These are phyloP conservation scores for Trametes hirsuta DNA, from an alignment of 1,284 basidiomycete species.

Conservation along the genomic window DNA sequence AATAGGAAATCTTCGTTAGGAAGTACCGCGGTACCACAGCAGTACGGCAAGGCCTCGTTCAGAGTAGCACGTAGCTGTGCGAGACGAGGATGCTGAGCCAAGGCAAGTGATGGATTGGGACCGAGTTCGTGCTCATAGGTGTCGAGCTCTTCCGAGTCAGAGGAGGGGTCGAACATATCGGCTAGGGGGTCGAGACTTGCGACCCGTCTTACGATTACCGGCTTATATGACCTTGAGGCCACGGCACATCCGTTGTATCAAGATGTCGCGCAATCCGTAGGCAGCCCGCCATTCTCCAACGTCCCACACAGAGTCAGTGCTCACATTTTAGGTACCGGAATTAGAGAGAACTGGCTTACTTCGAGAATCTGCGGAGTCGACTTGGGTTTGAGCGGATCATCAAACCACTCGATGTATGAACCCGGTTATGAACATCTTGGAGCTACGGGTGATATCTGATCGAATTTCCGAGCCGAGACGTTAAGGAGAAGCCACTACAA, in stretches of 20 bases:
- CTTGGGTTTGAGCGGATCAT: conserved; percentile 1
- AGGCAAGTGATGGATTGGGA: conserved; percentile 5
- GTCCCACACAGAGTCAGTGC: conserved; percentile 17
- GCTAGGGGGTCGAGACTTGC: not conserved
- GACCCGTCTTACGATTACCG: not conserved
- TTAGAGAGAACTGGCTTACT: not conserved
- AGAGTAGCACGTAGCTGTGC: not conserved
- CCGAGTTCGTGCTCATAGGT: not conserved
- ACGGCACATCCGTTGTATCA: not conserved
- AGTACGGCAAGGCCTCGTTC: conserved; percentile 4
- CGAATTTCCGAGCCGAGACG: not conserved
- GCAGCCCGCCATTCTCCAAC: not conserved
- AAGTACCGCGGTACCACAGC: conserved; percentile 5
- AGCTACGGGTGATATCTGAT: not conserved
- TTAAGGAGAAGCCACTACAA: not conserved
- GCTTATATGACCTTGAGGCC: not conserved
- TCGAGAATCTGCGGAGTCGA: conserved; percentile 15
- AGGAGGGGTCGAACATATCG: conserved; percentile 14
- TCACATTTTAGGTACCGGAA: conserved; percentile 2
- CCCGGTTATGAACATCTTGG: not conserved
- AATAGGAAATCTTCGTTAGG: not conserved
- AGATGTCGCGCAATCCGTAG: not conserved
- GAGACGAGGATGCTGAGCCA: conserved; percentile 4
- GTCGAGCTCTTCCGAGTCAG: conserved; percentile 14
- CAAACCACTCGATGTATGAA: not conserved